Conservation (phyloP, 768 basidiomycete species). For the Psilocybe cyanescens region DNA sequence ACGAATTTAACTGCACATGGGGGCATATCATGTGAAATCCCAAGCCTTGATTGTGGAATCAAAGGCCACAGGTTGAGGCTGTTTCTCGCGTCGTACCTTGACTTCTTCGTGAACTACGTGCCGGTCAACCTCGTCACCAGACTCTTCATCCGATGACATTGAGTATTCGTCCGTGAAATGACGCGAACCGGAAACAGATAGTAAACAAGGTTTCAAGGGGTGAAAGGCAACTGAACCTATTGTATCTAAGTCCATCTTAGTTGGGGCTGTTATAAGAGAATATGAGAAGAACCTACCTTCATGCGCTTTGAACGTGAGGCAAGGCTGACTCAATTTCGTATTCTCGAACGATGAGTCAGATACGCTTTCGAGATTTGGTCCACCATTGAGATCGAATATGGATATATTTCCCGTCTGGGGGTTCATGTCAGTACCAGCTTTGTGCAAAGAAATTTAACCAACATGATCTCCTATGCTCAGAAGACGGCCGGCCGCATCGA, state of each 20-base stretch:
- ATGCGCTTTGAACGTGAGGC: slow-evolving; percentile 58
- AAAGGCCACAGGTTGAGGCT: slow-evolving; percentile 29
- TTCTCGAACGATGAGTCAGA: not conserved
- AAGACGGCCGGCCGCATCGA: slow-evolving; percentile 69
- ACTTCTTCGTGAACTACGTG: not conserved
- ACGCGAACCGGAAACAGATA: slow-evolving; percentile 81
- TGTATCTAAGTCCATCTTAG: slow-evolving; percentile 53
- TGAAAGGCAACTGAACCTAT: slow-evolving; percentile 78
- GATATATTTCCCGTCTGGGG: slow-evolving; percentile 60
- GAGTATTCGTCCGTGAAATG: slow-evolving; percentile 51
- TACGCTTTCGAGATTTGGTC: not conserved
- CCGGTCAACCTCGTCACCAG: not conserved
- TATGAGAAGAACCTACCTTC: slow-evolving; percentile 40
- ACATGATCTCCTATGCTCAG: slow-evolving; percentile 75
- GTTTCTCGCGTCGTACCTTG: slow-evolving; percentile 9
- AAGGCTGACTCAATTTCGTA: slow-evolving; percentile 1
- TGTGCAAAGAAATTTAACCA: slow-evolving; percentile 21
- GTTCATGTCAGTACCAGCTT: not conserved
- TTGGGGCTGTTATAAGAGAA: not conserved
- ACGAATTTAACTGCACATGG: too few species aligned
- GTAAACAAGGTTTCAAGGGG: slow-evolving; percentile 57
- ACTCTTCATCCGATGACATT: slow-evolving; percentile 25
- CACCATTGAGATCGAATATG: slow-evolving; percentile 55
- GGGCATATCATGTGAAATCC: slow-evolving; percentile 23
- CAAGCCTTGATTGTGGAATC: slow-evolving; percentile 39